Evolutionary conservation across 2,329 filamentous ascomycete species (phyloP).

Genomic region (Microsporum canis): DNA sequence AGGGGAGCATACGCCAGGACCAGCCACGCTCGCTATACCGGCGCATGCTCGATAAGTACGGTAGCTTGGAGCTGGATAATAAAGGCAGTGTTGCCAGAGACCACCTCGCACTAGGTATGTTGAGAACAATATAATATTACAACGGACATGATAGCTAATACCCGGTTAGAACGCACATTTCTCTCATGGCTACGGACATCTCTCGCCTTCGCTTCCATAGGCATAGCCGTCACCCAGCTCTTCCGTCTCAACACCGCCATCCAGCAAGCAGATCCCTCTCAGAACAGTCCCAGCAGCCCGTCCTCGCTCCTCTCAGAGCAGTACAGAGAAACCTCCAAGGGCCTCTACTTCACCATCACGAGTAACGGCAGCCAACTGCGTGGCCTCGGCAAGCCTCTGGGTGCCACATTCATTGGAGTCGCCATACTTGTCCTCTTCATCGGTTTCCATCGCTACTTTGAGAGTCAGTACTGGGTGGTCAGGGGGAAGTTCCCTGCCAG

Average conservation of each 20-base stretch:
- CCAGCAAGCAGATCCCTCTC: constrained; percentile 10
- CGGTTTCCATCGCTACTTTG: constrained; percentile 56
- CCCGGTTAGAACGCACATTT: constrained; percentile 50
- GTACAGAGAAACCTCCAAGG: constrained; percentile 15
- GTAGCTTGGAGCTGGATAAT: constrained; percentile 53
- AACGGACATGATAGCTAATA: neutral
- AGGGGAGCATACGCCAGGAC: neutral
- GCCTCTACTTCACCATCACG: constrained; percentile 13
- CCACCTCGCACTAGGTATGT: constrained; percentile 50
- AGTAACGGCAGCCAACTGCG: constrained; percentile 27
- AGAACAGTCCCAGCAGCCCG: constrained; percentile 14
- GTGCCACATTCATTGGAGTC: constrained; percentile 53
- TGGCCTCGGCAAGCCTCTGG: constrained; percentile 49
- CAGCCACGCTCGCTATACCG: neutral
- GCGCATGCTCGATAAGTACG: constrained; percentile 42
- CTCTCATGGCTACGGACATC: constrained; percentile 57
- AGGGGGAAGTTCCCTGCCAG: constrained; percentile 55
- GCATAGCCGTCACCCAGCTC: constrained; percentile 55
- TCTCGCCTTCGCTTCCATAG: constrained; percentile 54
- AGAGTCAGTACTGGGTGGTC: constrained; percentile 56
- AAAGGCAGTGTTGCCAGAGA: constrained; percentile 56
- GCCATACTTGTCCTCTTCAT: constrained; percentile 49
- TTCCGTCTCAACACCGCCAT: constrained; percentile 52
- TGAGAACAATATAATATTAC: constrained; percentile 7
- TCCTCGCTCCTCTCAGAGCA: constrained; percentile 16